phyloP scores from a whole-genome alignment of 441 rosid genomes.

The Eutrema salsugineum region DNA sequence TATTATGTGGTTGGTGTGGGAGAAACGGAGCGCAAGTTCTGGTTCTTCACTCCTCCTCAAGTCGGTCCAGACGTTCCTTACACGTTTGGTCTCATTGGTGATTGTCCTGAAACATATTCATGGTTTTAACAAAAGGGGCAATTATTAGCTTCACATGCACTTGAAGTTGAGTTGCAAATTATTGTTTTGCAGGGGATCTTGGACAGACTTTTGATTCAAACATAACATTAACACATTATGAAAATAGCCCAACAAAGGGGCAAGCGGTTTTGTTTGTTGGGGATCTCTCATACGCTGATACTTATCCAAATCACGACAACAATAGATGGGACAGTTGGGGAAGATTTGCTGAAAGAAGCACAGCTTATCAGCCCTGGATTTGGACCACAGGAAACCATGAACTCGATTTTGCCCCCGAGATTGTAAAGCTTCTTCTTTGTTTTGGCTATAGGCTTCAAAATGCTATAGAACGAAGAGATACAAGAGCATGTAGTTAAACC shows the following conservation, averaged over 20 bases:
- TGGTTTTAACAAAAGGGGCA: not conserved
- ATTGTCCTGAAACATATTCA: slow-evolving; percentile 8
- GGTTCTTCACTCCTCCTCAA: slow-evolving; percentile 78
- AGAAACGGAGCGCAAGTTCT: slow-evolving; percentile 46
- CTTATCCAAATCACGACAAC: slow-evolving; percentile 60
- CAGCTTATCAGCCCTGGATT: slow-evolving; percentile 94
- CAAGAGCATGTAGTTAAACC: not conserved
- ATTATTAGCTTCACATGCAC: not conserved
- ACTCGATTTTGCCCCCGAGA: slow-evolving; percentile 13
- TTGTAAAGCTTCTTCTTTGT: slow-evolving; percentile 1
- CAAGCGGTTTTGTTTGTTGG: slow-evolving; percentile 70
- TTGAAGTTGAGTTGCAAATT: slow-evolving; percentile 11
- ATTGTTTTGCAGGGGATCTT: slow-evolving; percentile 69
- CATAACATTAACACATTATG: slow-evolving; percentile 69
- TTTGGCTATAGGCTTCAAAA: not conserved
- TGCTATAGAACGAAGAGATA: not conserved
- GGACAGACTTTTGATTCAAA: slow-evolving; percentile 90
- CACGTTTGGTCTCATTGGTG: slow-evolving; percentile 88
- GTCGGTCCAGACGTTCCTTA: slow-evolving; percentile 88
- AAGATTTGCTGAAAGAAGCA: slow-evolving; percentile 76
- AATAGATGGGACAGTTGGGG: slow-evolving; percentile 85
- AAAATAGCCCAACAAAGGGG: slow-evolving; percentile 64
- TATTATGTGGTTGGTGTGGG: slow-evolving; percentile 68
- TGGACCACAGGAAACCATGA: slow-evolving; percentile 79
- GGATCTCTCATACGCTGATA: slow-evolving; percentile 84